Evolutionary conservation across 2,329 filamentous ascomycete genomes (phyloP), one percentile per base, ranked within the genome.

Genomic region (Fusarium sp.): DNA sequence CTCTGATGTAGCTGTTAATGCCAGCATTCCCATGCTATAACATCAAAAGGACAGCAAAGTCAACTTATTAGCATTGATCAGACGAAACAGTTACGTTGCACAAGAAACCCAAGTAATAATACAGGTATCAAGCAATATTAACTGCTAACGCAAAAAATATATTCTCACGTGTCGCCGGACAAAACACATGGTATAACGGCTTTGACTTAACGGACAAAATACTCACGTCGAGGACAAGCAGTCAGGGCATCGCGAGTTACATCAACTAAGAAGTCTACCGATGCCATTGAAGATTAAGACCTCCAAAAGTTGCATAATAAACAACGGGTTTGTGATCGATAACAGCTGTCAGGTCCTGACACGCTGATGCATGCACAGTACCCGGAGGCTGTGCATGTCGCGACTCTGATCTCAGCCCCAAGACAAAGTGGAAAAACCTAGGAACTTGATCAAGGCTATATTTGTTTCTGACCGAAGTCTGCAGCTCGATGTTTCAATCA

Each of bases 351-450:
- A 56, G 44, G 51, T 23, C 60, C 58, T 57, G 50, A 50, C 30
- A 42, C 46, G 58, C 50, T 66, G 57, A 62, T 57, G 62, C 40
- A 67, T 62, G 58, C 56, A 55, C 49, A 54, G 57, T 49, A 56
- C 30, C 34, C n/a, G 53, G 58, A 62, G 62, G 58, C 61, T 72
- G 57, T 72, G 72, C 53, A 56, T 46, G 52, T 44, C 56, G 62
- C 62, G 53, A 70, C 54, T 59, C 59, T 44, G 50, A 59, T 62
- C 69, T 74, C 72, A 74, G 72, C 72, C 72, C 68, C 70, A 70
- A 62, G 56, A 51, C 30, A 49, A 73, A 73, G 71, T 73, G 67
- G 71, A 73, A 72, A 72, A 73, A 64, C 59, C 52, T 18, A 72
- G 65, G 12, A 72, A 64, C 63, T 57, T 18, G 51, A 45, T 28